Base-by-base conservation (phyloP, 768 basidiomycete genomes). In the Mycena sanguinolenta region DNA sequence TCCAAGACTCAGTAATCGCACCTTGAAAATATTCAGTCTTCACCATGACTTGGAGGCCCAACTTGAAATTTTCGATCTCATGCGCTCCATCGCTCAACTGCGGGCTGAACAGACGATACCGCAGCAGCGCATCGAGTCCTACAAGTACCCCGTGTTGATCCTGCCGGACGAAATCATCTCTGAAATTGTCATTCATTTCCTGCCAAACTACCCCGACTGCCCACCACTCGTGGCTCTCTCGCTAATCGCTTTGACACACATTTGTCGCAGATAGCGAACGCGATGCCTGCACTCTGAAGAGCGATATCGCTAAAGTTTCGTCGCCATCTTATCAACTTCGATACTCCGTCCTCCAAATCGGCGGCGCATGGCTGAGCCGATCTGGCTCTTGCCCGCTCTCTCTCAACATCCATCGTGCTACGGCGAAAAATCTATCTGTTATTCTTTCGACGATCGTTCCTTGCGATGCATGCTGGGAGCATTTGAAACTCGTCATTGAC, bases 121-220 rank as follows among this genome's bases (percentile, higher is more conserved):
- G 13, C 60, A 62, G 30, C 25, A 38, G 19, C 46, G 30, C 14
- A 21, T 62, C 13, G 30, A 50, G n/a, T 13, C 60, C 10, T 62
- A 62, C 46, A 50, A 19, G 14, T 62, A 62, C 30, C 60, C 60
- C 1, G 32, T 62, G 23, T 14, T 62, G 28, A 62, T n/a, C 2
- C 13, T 62, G 7, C 58, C 58, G 12, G 28, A 42, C 27, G 58
- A 59, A 39, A 42, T 59, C 39, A 3, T 14, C 6, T 38, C 36
- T 38, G 36, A 38, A 38, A 38, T 38, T 14, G 6, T 38, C 36
- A n/a, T n/a, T n/a, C n/a, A n/a, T n/a, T n/a, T n/a, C n/a, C n/a
- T n/a, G n/a, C n/a, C n/a, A n/a, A n/a, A 38, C 14, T 44, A 59
- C 17, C 58, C 58, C 13, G 8, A 2, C 23, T 28, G 27, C 25